Evolutionary conservation across 768 basidiomycete species (phyloP).

Genomic region (Tylopilus felleus): DNA sequence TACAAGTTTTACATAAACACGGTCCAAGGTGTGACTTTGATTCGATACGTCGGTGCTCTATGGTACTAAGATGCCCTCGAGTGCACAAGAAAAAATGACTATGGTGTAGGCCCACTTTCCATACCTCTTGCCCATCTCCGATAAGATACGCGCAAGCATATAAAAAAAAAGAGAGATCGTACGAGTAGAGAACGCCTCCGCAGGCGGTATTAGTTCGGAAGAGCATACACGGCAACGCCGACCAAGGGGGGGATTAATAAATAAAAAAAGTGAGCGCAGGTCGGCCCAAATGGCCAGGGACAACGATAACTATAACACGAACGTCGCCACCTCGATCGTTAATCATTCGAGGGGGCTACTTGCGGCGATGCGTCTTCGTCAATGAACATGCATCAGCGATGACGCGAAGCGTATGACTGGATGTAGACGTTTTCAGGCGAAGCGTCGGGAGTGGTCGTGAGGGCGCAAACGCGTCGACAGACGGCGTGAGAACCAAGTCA

Average conservation of each 20-base stretch:
- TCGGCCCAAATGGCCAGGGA: background rate
- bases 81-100: background rate
- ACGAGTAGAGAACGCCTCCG: background rate
- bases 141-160: background rate
- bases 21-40: too few relatives aligned
- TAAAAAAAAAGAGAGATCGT: background rate
- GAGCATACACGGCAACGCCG: background rate
- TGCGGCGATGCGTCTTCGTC: constrained; percentile 13
- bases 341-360: background rate
- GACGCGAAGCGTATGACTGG: constrained; percentile 23
- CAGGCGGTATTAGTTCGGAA: background rate
- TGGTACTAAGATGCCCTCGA: too few relatives aligned
- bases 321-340: background rate
- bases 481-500: constrained; percentile 1
- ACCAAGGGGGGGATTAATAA: background rate
- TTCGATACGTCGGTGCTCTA: too few relatives aligned
- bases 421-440: constrained; percentile 8
- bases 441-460: background rate
- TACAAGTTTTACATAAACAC: too few relatives aligned
- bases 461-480: constrained; percentile 1
- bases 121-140: too few relatives aligned
- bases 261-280: background rate
- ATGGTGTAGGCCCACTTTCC: background rate
- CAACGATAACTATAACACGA: background rate
- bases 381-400: constrained; percentile 27